Conservation (phyloP, 2,329 filamentous ascomycete genomes). For the Chrysoporthe cubensis region DNA sequence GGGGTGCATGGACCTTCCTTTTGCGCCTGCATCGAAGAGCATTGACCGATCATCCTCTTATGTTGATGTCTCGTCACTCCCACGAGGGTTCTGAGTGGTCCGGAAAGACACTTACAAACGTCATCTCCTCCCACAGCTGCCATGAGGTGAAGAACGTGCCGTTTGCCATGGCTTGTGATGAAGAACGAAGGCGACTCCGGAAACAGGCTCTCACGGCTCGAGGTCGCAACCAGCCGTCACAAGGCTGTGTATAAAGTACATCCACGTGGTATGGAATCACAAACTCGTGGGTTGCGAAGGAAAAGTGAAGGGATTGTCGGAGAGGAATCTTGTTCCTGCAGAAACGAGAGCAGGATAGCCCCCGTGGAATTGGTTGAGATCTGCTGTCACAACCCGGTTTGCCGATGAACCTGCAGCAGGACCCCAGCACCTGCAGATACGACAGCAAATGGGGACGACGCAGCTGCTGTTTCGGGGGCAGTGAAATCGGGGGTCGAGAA, state of each 20-base stretch:
- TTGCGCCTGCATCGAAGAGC: background rate
- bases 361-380: background rate
- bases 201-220: background rate
- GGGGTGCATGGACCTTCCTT: background rate
- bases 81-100: constrained; percentile 16
- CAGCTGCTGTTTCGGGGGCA: constrained; percentile 1
- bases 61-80: background rate
- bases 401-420: constrained; percentile 7
- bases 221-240: background rate
- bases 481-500: constrained; percentile 2
- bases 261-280: constrained; percentile 11
- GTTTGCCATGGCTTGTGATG: constrained; percentile 40
- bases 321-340: background rate
- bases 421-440: constrained; percentile 26
- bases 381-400: constrained; percentile 1
- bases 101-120: constrained; percentile 67
- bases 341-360: background rate
- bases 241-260: background rate
- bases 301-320: background rate
- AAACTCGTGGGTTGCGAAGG: constrained; percentile 5
- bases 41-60: background rate
- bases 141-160: constrained; percentile 67
- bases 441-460: constrained; percentile 17
- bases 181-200: background rate
- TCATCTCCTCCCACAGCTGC: constrained; percentile 88